These are phyloP conservation scores for Amylocarpus encephaloides DNA, from an alignment of 2,329 filamentous ascomycete species.

Conservation along the genomic window DNA sequence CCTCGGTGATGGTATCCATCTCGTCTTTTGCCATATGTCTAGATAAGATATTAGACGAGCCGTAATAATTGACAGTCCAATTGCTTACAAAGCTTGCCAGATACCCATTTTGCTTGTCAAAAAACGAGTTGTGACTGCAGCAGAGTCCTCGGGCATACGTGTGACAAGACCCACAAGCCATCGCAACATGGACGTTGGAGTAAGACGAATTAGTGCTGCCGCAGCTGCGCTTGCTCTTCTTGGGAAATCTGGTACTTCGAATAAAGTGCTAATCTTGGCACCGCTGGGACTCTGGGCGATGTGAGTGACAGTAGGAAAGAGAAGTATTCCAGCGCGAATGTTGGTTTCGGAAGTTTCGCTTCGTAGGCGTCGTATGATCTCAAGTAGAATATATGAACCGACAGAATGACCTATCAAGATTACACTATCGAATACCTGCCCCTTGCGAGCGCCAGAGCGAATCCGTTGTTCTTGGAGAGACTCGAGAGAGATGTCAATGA, in stretches of 20 bases:
- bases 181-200: conserved; percentile 36
- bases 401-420: conserved; percentile 70
- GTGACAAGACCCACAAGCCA: conserved; percentile 40
- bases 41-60: not conserved
- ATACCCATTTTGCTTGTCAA: conserved; percentile 51
- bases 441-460: conserved; percentile 27
- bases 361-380: conserved; percentile 47
- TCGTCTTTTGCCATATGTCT: conserved; percentile 52
- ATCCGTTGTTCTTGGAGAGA: conserved; percentile 20
- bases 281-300: conserved; percentile 59
- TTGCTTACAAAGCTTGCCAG: conserved; percentile 45
- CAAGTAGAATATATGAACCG: conserved; percentile 64
- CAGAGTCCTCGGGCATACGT: conserved; percentile 44
- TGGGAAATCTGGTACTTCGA: conserved; percentile 30
- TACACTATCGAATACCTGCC: conserved; percentile 47
- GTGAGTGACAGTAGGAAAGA: conserved; percentile 71
- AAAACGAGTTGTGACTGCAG: conserved; percentile 46
- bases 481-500: conserved; percentile 36
- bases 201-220: conserved; percentile 35
- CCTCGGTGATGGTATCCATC: conserved; percentile 51
- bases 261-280: conserved; percentile 41
- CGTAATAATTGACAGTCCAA: not conserved
- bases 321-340: conserved; percentile 48
- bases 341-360: conserved; percentile 10
- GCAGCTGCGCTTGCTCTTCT: conserved; percentile 18